phyloP scores from a whole-genome alignment of 305 asterid species.

The Solanum hybrid region DNA sequence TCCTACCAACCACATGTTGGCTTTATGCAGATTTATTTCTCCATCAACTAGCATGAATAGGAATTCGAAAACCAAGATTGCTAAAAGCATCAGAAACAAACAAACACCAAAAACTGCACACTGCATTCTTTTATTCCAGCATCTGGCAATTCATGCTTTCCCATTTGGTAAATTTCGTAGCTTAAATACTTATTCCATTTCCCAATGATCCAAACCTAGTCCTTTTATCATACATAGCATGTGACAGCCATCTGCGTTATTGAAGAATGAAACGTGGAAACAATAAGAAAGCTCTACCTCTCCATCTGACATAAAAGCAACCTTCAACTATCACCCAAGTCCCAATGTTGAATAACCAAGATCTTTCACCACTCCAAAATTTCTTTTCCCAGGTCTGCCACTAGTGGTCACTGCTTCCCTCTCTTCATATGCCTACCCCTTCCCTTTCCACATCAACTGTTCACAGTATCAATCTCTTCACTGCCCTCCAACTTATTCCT shows the following conservation, averaged over 20 bases:
- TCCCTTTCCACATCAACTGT: not conserved
- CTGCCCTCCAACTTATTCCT: not conserved
- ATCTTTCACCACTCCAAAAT: not conserved
- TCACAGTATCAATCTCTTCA: not conserved
- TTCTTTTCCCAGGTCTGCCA: not conserved
- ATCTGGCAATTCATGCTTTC: conserved; percentile 2
- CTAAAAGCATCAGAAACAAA: not conserved
- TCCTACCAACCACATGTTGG: not conserved
- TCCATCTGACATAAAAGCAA: not conserved
- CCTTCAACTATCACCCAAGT: not conserved
- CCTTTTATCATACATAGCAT: not conserved
- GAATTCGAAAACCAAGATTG: not conserved
- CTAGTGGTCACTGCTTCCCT: not conserved
- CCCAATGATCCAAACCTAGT: not conserved
- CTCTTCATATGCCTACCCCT: not conserved
- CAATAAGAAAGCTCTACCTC: not conserved
- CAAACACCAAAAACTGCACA: not conserved
- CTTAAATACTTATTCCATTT: not conserved
- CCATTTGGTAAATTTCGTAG: not conserved
- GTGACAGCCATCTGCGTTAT: not conserved
- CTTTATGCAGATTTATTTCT: not conserved
- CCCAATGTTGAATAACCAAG: not conserved
- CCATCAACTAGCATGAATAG: not conserved
- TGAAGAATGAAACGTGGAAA: not conserved
- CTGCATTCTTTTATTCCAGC: conserved; percentile 4